phyloP scores from a whole-genome alignment of 1,284 basidiomycete species.

The Ganoderma resinaceum region DNA sequence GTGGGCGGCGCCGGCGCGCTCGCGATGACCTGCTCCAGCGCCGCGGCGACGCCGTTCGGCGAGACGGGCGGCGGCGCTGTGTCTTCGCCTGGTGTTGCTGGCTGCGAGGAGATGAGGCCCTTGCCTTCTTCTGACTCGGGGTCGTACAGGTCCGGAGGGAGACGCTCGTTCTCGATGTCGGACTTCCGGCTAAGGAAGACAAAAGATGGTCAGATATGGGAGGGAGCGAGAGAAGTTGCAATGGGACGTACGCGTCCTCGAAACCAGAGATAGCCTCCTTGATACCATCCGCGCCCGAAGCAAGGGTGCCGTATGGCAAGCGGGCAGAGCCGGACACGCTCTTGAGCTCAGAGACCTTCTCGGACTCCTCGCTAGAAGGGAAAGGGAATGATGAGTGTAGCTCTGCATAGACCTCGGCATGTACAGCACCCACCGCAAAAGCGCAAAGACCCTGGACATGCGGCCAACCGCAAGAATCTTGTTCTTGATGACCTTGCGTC shows the following conservation, averaged over 20 bases:
- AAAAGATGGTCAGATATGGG: constrained; percentile 43
- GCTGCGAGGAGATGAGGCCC: constrained; percentile 59
- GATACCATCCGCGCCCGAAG: constrained; percentile 93
- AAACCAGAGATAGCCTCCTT: constrained; percentile 95
- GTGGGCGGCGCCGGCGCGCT: constrained; percentile 33
- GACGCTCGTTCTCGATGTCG: constrained; percentile 98
- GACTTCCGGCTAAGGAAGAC: constrained; percentile 79
- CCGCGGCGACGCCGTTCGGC: constrained; percentile 59
- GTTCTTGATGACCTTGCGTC: constrained; percentile 91
- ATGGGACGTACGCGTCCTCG: constrained; percentile 89
- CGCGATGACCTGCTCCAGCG: constrained; percentile 57
- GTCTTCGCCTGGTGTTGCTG: constrained; percentile 58
- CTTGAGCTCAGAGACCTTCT: constrained; percentile 97
- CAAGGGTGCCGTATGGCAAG: constrained; percentile 88
- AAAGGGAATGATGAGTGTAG: constrained; percentile 11
- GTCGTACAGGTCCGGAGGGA: constrained; percentile 95
- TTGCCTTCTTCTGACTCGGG: constrained; percentile 80
- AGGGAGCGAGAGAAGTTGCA: constrained; percentile 28
- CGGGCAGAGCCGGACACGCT: constrained; percentile 82
- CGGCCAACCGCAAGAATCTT: constrained; percentile 98
- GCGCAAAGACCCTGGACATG: constrained; percentile 95
- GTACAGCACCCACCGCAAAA: constrained; percentile 84
- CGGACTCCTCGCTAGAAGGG: constrained; percentile 88
- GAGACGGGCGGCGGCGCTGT: constrained; percentile 52
- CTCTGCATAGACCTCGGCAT: background rate